Evolutionary conservation across 257 asterid genomes (phyloP), one percentile per base, ranked within the genome.

Genomic region (Fraxinus anomala): DNA sequence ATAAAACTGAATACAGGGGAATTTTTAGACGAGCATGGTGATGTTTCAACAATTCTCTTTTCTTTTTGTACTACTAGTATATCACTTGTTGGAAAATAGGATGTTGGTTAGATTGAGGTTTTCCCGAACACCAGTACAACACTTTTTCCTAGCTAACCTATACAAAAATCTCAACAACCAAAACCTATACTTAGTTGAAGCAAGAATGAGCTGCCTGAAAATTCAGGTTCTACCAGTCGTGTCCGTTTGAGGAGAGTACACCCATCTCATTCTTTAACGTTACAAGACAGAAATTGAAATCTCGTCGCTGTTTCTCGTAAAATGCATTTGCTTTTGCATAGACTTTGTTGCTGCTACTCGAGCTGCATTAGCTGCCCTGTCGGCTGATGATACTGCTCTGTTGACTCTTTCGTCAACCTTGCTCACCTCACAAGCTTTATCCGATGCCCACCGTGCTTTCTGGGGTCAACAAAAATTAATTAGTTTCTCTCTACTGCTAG

Each of bases 391-490:
- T 42, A 84, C 84, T 71, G 83, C 87, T 67, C 87, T 74, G 77
- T 84, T 87, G 51, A 82, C 90, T 67, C 88, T 75, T 63, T 84
- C 82, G 24, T 84, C 87, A 14, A 87, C 87, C 76, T 82, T 84
- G 42, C 77, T 75, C 73, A 85, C 84, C 26, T 80, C 87, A 10
- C 82, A 78, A 30, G 90, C 87, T 78, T 70, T 82, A 70, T 78
- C 86, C 12, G 86, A 82, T 12, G 87, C 88, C 70, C 82, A 82
- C 4, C 85, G 82, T 67, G 90, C 88, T 77, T 84, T 88, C 88
- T 87, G 80, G 42, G 68, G 56, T 68, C n/a, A 59, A 21, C 1
- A 51, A 7, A 39, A 40, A 67, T 11, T 74, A 17, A 37, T 61
- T 47, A 76, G 68, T 8, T 7, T 34, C 39, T 37, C 42, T 40